Evolutionary conservation across 345 rosid genomes (phyloP).

Genomic region (Laguncularia racemosa): DNA sequence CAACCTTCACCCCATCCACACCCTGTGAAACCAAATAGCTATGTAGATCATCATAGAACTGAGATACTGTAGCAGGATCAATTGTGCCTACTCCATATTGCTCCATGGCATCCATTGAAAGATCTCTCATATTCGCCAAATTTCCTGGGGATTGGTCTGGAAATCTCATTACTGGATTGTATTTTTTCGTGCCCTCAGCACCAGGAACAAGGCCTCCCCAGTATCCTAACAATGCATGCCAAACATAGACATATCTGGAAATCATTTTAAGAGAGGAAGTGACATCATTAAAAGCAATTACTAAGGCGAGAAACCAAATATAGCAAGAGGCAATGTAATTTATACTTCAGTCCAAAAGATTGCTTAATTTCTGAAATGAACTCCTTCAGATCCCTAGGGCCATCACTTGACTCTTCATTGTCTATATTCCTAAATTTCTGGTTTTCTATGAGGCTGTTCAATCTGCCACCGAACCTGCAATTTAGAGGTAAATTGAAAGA

Average conservation of each 20-base stretch:
- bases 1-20: slow-evolving; percentile 57
- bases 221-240: slow-evolving; percentile 55
- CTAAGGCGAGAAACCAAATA: neutral
- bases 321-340: neutral
- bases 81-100: slow-evolving; percentile 39
- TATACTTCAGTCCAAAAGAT: slow-evolving; percentile 38
- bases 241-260: slow-evolving; percentile 43
- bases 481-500: slow-evolving; percentile 2
- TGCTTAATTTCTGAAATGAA: slow-evolving; percentile 41
- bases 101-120: slow-evolving; percentile 40
- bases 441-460: slow-evolving; percentile 40
- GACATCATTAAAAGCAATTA: slow-evolving; percentile 5
- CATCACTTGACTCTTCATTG: slow-evolving; percentile 16
- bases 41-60: slow-evolving; percentile 48
- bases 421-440: slow-evolving; percentile 27
- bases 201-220: slow-evolving; percentile 63
- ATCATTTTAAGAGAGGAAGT: slow-evolving; percentile 1
- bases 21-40: slow-evolving; percentile 38
- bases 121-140: slow-evolving; percentile 38
- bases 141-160: slow-evolving; percentile 38
- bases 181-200: slow-evolving; percentile 23
- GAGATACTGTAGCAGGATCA: slow-evolving; percentile 36
- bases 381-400: slow-evolving; percentile 33
- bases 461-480: slow-evolving; percentile 52
- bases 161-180: slow-evolving; percentile 30